These are phyloP conservation scores for Pseudoturritis turrita DNA, from an alignment of 345 rosid genomes.

Conservation along the genomic window DNA sequence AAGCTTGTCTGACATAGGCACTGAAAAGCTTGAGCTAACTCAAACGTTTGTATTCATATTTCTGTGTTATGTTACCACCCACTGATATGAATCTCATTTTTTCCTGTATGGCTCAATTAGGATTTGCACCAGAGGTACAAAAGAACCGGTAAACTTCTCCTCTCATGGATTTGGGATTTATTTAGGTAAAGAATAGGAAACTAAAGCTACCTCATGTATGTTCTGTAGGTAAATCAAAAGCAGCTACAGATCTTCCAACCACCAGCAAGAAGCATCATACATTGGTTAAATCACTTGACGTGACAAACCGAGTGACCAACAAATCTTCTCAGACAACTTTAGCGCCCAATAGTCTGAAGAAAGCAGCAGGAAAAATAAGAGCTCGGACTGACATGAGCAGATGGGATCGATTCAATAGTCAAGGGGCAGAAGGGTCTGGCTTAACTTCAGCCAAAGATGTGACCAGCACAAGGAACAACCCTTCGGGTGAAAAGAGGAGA, in stretches of 20 bases:
- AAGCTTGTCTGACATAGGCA: not conserved
- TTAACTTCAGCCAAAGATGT: conserved; percentile 78
- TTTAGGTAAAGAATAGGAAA: conserved; percentile 4
- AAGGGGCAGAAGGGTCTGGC: conserved; percentile 93
- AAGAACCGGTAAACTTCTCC: conserved; percentile 45
- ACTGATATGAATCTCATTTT: not conserved
- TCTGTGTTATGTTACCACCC: not conserved
- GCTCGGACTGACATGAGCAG: conserved; percentile 37
- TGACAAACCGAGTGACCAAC: conserved; percentile 29
- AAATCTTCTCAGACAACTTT: conserved; percentile 40
- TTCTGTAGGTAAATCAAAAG: conserved; percentile 59
- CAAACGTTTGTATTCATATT: not conserved
- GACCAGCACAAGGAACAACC: conserved; percentile 59
- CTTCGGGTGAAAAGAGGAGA: conserved; percentile 70
- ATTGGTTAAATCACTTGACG: conserved; percentile 31
- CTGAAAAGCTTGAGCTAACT: not conserved
- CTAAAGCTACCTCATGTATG: conserved; percentile 16
- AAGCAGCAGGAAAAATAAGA: conserved; percentile 39
- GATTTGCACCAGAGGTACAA: conserved; percentile 73
- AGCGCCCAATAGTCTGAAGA: conserved; percentile 50
- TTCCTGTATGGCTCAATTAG: conserved; percentile 33
- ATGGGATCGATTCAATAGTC: conserved; percentile 57
- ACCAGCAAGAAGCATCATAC: conserved; percentile 39
- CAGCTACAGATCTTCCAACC: conserved; percentile 32
- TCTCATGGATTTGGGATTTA: not conserved